A percentile compares a stretch with the other conserved stretches of the same genome.
phyloP scores from a whole-genome alignment of 2,329 filamentous ascomycete genomes.

The Ophiostoma montium region DNA sequence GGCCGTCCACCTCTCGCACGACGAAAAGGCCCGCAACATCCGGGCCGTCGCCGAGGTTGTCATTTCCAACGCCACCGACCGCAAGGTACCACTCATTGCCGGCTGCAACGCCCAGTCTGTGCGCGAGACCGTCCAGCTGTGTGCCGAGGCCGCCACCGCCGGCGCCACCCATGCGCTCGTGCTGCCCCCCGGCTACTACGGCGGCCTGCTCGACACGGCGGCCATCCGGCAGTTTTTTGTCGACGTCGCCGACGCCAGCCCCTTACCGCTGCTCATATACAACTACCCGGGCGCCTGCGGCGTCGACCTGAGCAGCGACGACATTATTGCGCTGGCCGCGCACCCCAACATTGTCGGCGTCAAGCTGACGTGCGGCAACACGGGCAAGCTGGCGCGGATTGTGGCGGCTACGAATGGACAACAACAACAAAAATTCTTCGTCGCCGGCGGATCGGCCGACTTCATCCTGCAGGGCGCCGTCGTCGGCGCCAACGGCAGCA shows the following conservation, averaged over 20 bases:
- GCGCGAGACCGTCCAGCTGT: conserved; percentile 51
- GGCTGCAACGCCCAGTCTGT: conserved; percentile 55
- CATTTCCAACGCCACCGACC: conserved; percentile 19
- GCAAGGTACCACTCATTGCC: conserved; percentile 46
- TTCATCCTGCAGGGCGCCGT: conserved; percentile 58
- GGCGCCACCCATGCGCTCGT: conserved; percentile 56
- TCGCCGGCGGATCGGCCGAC: conserved; percentile 59
- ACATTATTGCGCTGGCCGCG: conserved; percentile 36
- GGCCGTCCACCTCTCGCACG: conserved; percentile 52
- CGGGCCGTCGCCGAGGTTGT: conserved; percentile 43
- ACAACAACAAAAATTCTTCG: conserved; percentile 37
- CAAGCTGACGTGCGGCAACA: conserved; percentile 51
- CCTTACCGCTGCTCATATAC: conserved; percentile 47
- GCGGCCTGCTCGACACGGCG: conserved; percentile 36
- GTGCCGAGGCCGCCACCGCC: conserved; percentile 45
- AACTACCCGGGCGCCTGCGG: conserved; percentile 47
- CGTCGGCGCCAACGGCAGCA: conserved; percentile 56
- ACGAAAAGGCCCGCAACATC: conserved; percentile 52
- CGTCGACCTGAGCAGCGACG: conserved; percentile 43
- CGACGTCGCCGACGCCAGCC: conserved; percentile 42
- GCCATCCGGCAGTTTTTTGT: conserved; percentile 47
- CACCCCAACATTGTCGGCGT: conserved; percentile 46
- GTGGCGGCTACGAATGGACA: conserved; percentile 33
- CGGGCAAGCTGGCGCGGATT: conserved; percentile 40
- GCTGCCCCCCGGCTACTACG: conserved; percentile 57